These are phyloP conservation scores for Entamoeba histolytica DNA, from an alignment of 208 protist genomes.

Conservation along the genomic window DNA sequence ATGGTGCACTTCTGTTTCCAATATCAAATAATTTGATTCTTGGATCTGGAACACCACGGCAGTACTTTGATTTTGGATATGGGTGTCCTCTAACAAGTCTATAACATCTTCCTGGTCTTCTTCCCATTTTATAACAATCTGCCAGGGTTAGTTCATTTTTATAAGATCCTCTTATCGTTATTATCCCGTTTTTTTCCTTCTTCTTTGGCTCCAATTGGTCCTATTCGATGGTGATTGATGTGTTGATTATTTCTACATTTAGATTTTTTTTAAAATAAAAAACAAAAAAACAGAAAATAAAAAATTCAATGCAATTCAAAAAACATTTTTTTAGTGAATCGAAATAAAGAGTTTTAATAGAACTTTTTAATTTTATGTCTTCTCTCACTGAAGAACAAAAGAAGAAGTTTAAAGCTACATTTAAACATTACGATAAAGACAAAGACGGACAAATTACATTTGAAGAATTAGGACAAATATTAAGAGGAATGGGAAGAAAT, in stretches of 20 bases:
- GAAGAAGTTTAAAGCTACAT: not conserved
- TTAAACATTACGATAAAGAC: not conserved
- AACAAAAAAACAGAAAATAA: no score
- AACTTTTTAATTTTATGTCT: not conserved
- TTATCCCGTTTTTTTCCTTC: no score
- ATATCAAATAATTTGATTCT: slow-evolving; percentile 75
- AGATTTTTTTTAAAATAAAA: no score
- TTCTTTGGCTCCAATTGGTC: no score
- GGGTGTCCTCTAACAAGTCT: slow-evolving; percentile 60
- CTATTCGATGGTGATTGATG: no score
- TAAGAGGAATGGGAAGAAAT: not conserved
- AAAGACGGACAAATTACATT: not conserved
- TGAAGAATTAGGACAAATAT: not conserved
- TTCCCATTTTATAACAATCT: slow-evolving; percentile 28
- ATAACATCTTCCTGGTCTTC: slow-evolving; percentile 57
- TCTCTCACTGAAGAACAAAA: not conserved
- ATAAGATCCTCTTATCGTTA: no score
- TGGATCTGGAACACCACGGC: slow-evolving; percentile 78
- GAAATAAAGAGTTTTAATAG: not conserved
- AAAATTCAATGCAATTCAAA: no score
- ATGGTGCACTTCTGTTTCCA: slow-evolving; percentile 72
- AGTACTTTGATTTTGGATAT: slow-evolving; percentile 82
- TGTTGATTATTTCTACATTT: no score
- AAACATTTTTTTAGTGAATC: no score
- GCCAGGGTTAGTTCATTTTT: no score